phyloP scores from a whole-genome alignment of 2,329 filamentous ascomycete species.

The Fusarium miscanthi region DNA sequence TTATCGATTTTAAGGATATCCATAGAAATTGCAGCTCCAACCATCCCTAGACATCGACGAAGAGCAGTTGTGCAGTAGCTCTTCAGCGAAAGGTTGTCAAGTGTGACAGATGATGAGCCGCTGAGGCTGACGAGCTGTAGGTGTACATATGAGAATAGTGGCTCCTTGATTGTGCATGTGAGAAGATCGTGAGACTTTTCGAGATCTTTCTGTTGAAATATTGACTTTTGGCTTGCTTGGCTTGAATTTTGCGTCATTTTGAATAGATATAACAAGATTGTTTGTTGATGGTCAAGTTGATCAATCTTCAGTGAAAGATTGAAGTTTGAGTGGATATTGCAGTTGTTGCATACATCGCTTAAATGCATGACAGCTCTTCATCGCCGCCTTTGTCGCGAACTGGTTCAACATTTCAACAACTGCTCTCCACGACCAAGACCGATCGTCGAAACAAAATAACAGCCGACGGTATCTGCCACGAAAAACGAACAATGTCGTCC shows the following conservation, averaged over 20 bases:
- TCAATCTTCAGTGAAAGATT: constrained; percentile 20
- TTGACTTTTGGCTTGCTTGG: constrained; percentile 38
- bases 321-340: constrained; percentile 9
- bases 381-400: constrained; percentile 26
- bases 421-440: constrained; percentile 1
- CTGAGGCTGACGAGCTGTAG: constrained; percentile 57
- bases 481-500: constrained; percentile 49
- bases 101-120: constrained; percentile 36
- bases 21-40: constrained; percentile 73
- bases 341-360: constrained; percentile 36
- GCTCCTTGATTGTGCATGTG: constrained; percentile 62
- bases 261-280: neutral
- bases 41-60: constrained; percentile 75
- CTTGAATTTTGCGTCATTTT: constrained; percentile 41
- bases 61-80: constrained; percentile 73
- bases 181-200: constrained; percentile 60
- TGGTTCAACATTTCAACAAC: constrained; percentile 4
- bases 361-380: constrained; percentile 32
- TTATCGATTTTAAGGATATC: constrained; percentile 74
- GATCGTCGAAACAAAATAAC: neutral
- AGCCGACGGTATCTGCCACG: neutral
- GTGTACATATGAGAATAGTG: constrained; percentile 68
- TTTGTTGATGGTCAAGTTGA: neutral
- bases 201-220: constrained; percentile 48
- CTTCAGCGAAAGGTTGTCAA: constrained; percentile 73